phyloP scores from a whole-genome alignment of 2,329 filamentous ascomycete species.

The Aspergillus nomiae region DNA sequence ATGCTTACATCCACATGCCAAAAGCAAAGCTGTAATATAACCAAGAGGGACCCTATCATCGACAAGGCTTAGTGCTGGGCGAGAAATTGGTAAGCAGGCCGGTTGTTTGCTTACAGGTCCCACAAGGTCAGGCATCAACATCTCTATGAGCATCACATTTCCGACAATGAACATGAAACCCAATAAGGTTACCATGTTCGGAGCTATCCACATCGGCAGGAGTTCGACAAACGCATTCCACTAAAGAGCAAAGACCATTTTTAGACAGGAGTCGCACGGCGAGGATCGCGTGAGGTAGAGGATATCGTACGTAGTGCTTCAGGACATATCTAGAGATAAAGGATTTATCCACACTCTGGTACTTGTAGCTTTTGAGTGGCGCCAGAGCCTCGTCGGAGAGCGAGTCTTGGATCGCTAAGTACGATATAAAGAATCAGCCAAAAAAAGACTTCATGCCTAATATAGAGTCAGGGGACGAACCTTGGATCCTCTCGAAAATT shows the following conservation, averaged over 20 bases:
- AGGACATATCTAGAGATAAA: constrained; percentile 91
- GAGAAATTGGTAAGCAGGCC: background rate
- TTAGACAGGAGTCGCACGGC: constrained; percentile 6
- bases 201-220: constrained; percentile 92
- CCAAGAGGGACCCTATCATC: constrained; percentile 75
- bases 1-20: constrained; percentile 85
- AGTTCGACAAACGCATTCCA: constrained; percentile 96
- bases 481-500: constrained; percentile 39
- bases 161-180: constrained; percentile 92
- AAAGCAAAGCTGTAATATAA: constrained; percentile 94
- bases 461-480: constrained; percentile 23
- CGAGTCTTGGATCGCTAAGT: constrained; percentile 51
- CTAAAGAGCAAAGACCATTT: constrained; percentile 51
- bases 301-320: constrained; percentile 80
- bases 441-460: background rate
- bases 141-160: constrained; percentile 74
- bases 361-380: constrained; percentile 95
- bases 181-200: constrained; percentile 94
- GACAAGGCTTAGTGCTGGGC: constrained; percentile 16
- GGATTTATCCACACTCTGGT: constrained; percentile 95
- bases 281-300: background rate
- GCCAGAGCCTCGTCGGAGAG: constrained; percentile 87
- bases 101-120: constrained; percentile 68
- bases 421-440: background rate
- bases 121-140: constrained; percentile 85